Conservation (phyloP, 495 filamentous ascomycete genomes). For the Podospora pseudopauciseta region DNA sequence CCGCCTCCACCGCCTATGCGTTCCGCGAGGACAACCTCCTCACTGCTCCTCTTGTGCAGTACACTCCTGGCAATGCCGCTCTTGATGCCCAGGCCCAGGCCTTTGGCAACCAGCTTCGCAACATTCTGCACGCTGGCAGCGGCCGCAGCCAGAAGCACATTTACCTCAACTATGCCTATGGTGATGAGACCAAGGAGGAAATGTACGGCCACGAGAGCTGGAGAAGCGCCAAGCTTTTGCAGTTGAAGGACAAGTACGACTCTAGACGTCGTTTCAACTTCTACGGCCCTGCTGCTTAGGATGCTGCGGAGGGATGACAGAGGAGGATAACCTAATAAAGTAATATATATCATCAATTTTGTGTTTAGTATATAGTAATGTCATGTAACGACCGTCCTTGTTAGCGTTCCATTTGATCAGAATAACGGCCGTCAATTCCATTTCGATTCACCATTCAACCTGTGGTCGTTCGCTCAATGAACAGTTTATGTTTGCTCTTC, state of each 20-base stretch:
- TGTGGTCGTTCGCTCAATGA: no score
- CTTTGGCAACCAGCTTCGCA: conserved; percentile 41
- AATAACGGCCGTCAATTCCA: not conserved
- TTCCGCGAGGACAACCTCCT: conserved; percentile 44
- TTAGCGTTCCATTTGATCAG: not conserved
- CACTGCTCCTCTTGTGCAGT: conserved; percentile 40
- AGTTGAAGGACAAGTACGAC: conserved; percentile 56
- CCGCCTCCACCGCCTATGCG: conserved; percentile 42
- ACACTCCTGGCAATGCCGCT: conserved; percentile 35
- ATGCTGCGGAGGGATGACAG: not conserved
- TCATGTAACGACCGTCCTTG: not conserved
- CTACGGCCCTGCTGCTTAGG: conserved; percentile 44
- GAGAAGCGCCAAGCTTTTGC: conserved; percentile 40
- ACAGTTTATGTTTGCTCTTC: not conserved
- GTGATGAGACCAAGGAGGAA: conserved; percentile 44
- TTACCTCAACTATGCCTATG: conserved; percentile 62
- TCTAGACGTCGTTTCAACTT: conserved; percentile 44
- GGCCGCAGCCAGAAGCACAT: conserved; percentile 37
- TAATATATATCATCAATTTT: not conserved
- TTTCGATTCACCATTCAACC: not conserved
- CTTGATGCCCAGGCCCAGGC: conserved; percentile 31
- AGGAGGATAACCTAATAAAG: no score
- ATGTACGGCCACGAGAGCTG: conserved; percentile 53
- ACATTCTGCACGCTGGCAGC: conserved; percentile 40
- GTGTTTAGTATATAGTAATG: not conserved